These are phyloP conservation scores for Fulvia fulva DNA, from an alignment of 2,329 filamentous ascomycete species.

Conservation along the genomic window DNA sequence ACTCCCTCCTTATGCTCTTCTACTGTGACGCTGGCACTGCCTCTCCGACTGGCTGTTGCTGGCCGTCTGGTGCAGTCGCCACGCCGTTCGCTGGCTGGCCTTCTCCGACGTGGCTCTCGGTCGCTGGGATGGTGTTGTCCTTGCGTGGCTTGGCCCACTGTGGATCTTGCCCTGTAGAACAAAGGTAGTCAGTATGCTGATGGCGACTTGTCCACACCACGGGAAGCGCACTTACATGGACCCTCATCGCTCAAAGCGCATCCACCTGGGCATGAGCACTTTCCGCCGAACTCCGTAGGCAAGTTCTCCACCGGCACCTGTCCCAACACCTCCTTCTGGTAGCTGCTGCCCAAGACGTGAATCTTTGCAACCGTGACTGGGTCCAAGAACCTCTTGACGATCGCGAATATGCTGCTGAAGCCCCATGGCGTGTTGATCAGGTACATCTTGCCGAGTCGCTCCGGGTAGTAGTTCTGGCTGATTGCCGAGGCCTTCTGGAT, in stretches of 20 bases:
- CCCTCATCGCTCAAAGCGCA: conserved; percentile 85
- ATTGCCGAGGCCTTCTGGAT: conserved; percentile 79
- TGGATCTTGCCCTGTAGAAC: conserved; percentile 55
- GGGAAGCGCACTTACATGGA: conserved; percentile 57
- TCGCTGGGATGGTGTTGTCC: conserved; percentile 43
- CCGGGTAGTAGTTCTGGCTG: conserved; percentile 98
- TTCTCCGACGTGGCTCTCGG: conserved; percentile 30
- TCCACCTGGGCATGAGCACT: conserved; percentile 75
- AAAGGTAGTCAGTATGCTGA: conserved; percentile 11
- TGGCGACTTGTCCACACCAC: background rate
- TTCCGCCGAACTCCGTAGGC: conserved; percentile 78
- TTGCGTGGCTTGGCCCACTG: conserved; percentile 60
- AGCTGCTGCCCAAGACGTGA: conserved; percentile 75
- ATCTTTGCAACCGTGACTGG: conserved; percentile 97
- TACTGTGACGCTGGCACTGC: conserved; percentile 22
- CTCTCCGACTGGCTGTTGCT: conserved; percentile 24
- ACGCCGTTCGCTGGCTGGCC: conserved; percentile 24
- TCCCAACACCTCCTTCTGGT: conserved; percentile 76
- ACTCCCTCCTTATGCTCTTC: background rate
- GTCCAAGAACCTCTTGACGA: conserved; percentile 92
- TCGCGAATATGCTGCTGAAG: conserved; percentile 77
- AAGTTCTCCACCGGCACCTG: conserved; percentile 90
- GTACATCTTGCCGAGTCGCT: conserved; percentile 92
- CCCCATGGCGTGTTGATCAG: conserved; percentile 98
- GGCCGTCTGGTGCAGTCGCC: conserved; percentile 15